phyloP scores from a whole-genome alignment of 2,329 filamentous ascomycete genomes.

The Cytospora paraplurivora region DNA sequence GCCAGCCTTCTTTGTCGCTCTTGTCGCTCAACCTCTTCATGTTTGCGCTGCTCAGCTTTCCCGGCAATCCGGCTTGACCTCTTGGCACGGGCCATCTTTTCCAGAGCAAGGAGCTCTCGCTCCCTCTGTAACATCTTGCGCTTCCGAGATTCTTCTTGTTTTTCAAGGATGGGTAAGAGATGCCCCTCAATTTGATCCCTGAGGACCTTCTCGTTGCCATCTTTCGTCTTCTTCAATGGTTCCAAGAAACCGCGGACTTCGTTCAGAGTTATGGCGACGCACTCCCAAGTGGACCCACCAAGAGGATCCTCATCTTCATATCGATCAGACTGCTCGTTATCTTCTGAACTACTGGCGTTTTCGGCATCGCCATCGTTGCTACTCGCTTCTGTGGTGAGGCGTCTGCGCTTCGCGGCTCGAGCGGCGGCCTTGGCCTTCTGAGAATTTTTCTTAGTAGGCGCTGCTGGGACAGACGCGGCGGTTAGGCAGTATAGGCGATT shows the following conservation, averaged over 20 bases:
- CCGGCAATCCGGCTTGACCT: conserved; percentile 85
- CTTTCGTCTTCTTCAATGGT: conserved; percentile 72
- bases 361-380: conserved; percentile 39
- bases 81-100: conserved; percentile 92
- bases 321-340: conserved; percentile 24
- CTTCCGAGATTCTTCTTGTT: conserved; percentile 74
- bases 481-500: conserved; percentile 88
- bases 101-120: conserved; percentile 77
- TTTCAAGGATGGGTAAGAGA: conserved; percentile 81
- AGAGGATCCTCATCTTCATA: conserved; percentile 55
- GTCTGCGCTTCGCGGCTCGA: conserved; percentile 73
- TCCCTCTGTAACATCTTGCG: conserved; percentile 68
- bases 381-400: conserved; percentile 47
- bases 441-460: conserved; percentile 62
- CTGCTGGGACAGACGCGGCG: conserved; percentile 66
- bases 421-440: conserved; percentile 65
- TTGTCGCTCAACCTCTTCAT: conserved; percentile 71
- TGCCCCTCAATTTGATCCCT: conserved; percentile 72
- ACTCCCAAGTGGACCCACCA: conserved; percentile 85
- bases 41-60: conserved; percentile 76
- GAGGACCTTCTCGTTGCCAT: conserved; percentile 82
- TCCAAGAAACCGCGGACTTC: conserved; percentile 75
- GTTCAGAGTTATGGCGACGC: conserved; percentile 76
- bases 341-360: conserved; percentile 41
- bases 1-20: conserved; percentile 66